Conservation (phyloP, 2,329 filamentous ascomycete species). For the Botrytis squamosa region DNA sequence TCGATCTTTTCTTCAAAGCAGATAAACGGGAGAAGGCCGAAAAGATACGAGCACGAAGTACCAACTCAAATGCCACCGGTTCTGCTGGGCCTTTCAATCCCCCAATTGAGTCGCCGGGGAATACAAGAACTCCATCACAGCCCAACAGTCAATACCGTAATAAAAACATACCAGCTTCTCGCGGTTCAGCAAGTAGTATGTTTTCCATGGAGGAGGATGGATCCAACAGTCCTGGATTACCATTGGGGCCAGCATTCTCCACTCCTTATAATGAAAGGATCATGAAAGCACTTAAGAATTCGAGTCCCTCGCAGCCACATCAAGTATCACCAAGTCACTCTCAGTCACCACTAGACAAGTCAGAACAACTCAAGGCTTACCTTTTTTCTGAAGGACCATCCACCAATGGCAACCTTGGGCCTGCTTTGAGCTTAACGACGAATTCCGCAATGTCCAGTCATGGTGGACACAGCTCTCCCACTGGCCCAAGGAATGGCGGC, state of each 20-base stretch:
- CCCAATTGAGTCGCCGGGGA: conserved; percentile 44
- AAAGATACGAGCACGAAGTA: conserved; percentile 59
- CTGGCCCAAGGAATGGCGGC: conserved; percentile 23
- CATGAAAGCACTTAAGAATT: conserved; percentile 48
- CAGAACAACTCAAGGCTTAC: conserved; percentile 57
- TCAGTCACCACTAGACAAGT: conserved; percentile 39
- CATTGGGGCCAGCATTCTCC: conserved; percentile 66
- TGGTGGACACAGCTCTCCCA: conserved; percentile 20
- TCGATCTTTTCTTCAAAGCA: conserved; percentile 88
- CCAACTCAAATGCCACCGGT: conserved; percentile 50
- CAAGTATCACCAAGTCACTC: conserved; percentile 13
- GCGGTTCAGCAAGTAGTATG: conserved; percentile 53
- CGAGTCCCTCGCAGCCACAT: conserved; percentile 21
- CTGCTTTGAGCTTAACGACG: conserved; percentile 20
- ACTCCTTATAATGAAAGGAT: conserved; percentile 64
- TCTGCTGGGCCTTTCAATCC: conserved; percentile 52
- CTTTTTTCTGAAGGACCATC: conserved; percentile 44
- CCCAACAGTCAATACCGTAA: conserved; percentile 37
- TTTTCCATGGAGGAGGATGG: conserved; percentile 70
- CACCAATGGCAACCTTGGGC: conserved; percentile 1
- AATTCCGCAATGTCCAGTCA: conserved; percentile 21
- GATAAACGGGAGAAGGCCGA: conserved; percentile 79
- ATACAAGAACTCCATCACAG: conserved; percentile 38
- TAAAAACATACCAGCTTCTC: conserved; percentile 45
- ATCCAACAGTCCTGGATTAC: conserved; percentile 49